phyloP scores from a whole-genome alignment of 768 basidiomycete genomes.

The Phanerochaete sordida region DNA sequence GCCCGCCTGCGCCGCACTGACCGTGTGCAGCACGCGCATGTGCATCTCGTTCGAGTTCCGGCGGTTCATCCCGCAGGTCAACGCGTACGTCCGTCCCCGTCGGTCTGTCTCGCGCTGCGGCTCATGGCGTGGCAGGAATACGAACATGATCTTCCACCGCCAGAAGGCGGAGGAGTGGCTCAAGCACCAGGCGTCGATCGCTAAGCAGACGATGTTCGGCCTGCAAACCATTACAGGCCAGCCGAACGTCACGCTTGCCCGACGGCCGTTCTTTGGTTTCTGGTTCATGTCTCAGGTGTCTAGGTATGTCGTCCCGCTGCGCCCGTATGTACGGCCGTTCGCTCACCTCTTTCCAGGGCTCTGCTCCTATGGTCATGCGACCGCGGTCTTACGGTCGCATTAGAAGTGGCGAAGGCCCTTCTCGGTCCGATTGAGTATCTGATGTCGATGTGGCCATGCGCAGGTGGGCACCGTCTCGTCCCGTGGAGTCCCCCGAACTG shows the following conservation, averaged over 20 bases:
- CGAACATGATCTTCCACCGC: conserved; percentile 22
- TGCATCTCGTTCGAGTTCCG: conserved; percentile 69
- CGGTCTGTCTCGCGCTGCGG: conserved; percentile 55
- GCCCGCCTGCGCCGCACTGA: too few relatives aligned
- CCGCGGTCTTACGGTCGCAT: conserved; percentile 50
- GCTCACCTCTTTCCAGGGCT: conserved; percentile 34
- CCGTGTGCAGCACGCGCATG: conserved; percentile 55
- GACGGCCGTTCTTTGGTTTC: conserved; percentile 65
- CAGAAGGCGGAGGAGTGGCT: conserved; percentile 34
- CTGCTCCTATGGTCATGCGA: conserved; percentile 62
- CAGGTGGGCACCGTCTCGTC: conserved; percentile 34
- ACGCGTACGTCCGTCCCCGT: conserved; percentile 49
- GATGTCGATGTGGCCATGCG: conserved; percentile 59
- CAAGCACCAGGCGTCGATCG: conserved; percentile 55
- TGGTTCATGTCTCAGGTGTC: conserved; percentile 75
- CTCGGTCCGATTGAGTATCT: conserved; percentile 50
- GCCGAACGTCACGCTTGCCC: conserved; percentile 41
- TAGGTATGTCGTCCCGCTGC: conserved; percentile 32
- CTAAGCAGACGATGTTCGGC: conserved; percentile 56
- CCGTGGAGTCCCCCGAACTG: background rate
- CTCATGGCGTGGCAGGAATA: conserved; percentile 21
- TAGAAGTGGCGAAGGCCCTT: conserved; percentile 61
- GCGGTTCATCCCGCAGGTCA: conserved; percentile 56
- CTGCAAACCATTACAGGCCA: conserved; percentile 58
- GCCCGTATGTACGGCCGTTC: background rate